phyloP scores from a whole-genome alignment of 2,329 filamentous ascomycete genomes.

The Chalaropsis ovoidea region DNA sequence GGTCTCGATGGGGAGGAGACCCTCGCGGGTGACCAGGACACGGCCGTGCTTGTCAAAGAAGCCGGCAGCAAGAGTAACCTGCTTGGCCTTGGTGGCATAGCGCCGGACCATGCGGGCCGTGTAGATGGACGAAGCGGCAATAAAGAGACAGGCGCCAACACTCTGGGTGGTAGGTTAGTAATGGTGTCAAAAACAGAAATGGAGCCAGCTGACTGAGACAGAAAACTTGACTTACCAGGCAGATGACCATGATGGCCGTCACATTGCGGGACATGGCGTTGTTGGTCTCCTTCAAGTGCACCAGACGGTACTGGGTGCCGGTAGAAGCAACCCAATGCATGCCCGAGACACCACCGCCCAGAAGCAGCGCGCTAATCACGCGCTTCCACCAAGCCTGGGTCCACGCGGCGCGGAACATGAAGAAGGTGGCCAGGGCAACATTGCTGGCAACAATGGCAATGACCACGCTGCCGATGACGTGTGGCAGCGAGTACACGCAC shows the following conservation, averaged over 20 bases:
- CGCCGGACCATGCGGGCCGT: constrained; percentile 44
- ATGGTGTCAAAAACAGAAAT: neutral
- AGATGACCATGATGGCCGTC: constrained; percentile 64
- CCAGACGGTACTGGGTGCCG: constrained; percentile 57
- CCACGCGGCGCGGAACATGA: constrained; percentile 65
- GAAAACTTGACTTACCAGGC: constrained; percentile 54
- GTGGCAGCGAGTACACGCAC: constrained; percentile 49
- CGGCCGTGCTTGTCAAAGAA: constrained; percentile 58
- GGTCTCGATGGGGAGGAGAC: constrained; percentile 59
- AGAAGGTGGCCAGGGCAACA: constrained; percentile 63
- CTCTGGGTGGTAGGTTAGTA: constrained; percentile 37
- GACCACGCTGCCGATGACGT: constrained; percentile 57
- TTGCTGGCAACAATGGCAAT: constrained; percentile 66
- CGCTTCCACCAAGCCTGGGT: constrained; percentile 70
- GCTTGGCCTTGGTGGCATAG: constrained; percentile 50
- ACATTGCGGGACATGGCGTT: constrained; percentile 47
- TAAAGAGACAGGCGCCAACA: constrained; percentile 49
- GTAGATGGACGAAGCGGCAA: constrained; percentile 47
- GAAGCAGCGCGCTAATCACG: constrained; percentile 51
- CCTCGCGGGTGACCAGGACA: constrained; percentile 59
- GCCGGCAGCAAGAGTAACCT: constrained; percentile 50
- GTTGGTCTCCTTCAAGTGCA: constrained; percentile 36
- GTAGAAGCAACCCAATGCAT: constrained; percentile 79
- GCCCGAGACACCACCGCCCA: constrained; percentile 66
- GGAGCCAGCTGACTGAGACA: neutral